Base-by-base conservation (phyloP, 2,329 filamentous ascomycete genomes). In the Cercospora citrullina region DNA sequence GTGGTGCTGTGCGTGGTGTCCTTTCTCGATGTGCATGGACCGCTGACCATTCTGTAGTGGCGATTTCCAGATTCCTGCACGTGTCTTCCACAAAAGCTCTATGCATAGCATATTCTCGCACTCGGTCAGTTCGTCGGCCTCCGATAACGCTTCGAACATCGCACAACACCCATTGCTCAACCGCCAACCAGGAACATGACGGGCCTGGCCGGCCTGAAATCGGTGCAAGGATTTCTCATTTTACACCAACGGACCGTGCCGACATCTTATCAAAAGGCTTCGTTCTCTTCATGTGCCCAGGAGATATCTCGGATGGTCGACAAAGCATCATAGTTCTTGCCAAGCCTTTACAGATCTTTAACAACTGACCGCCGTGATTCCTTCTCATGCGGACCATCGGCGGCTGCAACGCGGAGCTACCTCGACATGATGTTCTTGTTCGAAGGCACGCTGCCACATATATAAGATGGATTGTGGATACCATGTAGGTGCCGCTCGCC, bases 331-430 rank as follows among this genome's bases (percentile, higher is more conserved):
- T 61, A 18, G 10, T 26, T 45, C 45, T 12, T 33, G 62, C 64
- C 57, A 60, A 64, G 65, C 51, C 60, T 42, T 64, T 59, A 31
- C 28, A 68, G 67, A 39, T 62, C 63, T 63, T 63, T 63, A 23
- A 55, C 10, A 39, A 60, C 48, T 57, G 12, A 28, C 42, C n/a
- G 53, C 28, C 53, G 30, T 58, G 53, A 26, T 18, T 42, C 39
- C 48, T 26, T 55, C 60, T 33, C 51, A 64, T 33, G 64, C 67
- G 60, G 67, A 60, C 63, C 26, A 26, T 60, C 1, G 57, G 68
- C 65, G 68, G 68, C 45, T 62, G 55, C 55, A 66, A 66, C 55
- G 68, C 68, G 68, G 68, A 64, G 42, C 30, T 53, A 28, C 63
- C 31, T 59, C n/a, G 33, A 60, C 42, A 45, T 39, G 45, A 28